phyloP scores from a whole-genome alignment of 805 yeast genomes.

The Teunomyces atbi region DNA sequence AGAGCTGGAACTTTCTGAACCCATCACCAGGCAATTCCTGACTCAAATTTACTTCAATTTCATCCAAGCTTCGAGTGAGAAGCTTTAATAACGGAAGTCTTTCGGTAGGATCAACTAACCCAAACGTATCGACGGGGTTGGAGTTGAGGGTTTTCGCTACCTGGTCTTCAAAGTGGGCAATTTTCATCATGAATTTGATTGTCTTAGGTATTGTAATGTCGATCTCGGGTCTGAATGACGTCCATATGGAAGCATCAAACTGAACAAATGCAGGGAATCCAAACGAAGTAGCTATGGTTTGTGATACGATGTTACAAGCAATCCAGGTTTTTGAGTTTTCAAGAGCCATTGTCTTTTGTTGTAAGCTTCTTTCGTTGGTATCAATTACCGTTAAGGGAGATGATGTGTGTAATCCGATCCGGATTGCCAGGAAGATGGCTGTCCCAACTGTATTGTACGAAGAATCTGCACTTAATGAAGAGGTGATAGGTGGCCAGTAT shows the following conservation, averaged over 20 bases:
- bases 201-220: constrained; percentile 45
- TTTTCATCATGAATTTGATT: constrained; percentile 75
- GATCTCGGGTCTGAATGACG: constrained; percentile 42
- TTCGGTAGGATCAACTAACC: constrained; percentile 65
- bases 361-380: constrained; percentile 11
- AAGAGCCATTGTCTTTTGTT: constrained; percentile 47
- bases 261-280: constrained; percentile 94
- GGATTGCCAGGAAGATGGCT: constrained; percentile 87
- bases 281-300: constrained; percentile 84
- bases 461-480: constrained; percentile 92
- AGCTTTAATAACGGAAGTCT: constrained; percentile 73
- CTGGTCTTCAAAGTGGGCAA: constrained; percentile 84
- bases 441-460: constrained; percentile 95
- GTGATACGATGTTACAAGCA: constrained; percentile 87
- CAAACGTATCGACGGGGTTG: constrained; percentile 63
- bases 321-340: constrained; percentile 93
- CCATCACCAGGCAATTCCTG: constrained; percentile 55
- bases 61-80: constrained; percentile 69
- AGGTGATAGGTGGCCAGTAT: constrained; percentile 94
- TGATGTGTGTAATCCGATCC: constrained; percentile 85
- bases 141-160: constrained; percentile 74
- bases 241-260: constrained; percentile 68
- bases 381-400: constrained; percentile 6
- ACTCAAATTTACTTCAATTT: constrained; percentile 58
- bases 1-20: constrained; percentile 63